phyloP scores from a whole-genome alignment of 345 rosid genomes.

The Aegle marmelos region DNA sequence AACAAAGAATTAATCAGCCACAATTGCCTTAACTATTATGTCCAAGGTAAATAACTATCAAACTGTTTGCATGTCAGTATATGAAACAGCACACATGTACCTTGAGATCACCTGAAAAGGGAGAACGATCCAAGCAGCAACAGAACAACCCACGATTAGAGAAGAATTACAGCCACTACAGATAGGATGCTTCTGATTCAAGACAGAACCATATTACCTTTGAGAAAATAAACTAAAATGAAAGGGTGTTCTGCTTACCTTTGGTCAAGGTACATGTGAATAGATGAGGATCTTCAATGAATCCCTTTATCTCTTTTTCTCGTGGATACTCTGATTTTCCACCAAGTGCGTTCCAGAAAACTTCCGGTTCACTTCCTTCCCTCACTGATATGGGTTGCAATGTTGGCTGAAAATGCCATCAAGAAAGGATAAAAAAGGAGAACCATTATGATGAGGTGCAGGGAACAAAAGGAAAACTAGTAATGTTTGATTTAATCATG shows the following conservation, averaged over 20 bases:
- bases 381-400: conserved; percentile 68
- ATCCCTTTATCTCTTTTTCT: conserved; percentile 48
- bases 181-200: conserved; percentile 46
- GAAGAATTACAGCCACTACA: conserved; percentile 31
- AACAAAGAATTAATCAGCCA: not conserved
- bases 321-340: conserved; percentile 74
- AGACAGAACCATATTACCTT: conserved; percentile 37
- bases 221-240: conserved; percentile 22
- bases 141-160: conserved; percentile 44
- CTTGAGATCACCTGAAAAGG: conserved; percentile 71
- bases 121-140: conserved; percentile 41
- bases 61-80: conserved; percentile 8
- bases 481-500: not conserved
- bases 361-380: conserved; percentile 83
- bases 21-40: not conserved
- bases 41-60: not conserved
- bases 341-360: conserved; percentile 78
- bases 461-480: not conserved
- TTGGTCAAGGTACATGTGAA: conserved; percentile 38
- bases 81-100: conserved; percentile 32
- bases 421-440: not conserved
- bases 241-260: conserved; percentile 48
- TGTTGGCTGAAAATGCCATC: conserved; percentile 49
- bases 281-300: conserved; percentile 64
- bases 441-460: not conserved